Evolutionary conservation across 1,139 yeast species (phyloP), one percentile per base, ranked within the genome.

Genomic region (Tardiomyces digboiensis): DNA sequence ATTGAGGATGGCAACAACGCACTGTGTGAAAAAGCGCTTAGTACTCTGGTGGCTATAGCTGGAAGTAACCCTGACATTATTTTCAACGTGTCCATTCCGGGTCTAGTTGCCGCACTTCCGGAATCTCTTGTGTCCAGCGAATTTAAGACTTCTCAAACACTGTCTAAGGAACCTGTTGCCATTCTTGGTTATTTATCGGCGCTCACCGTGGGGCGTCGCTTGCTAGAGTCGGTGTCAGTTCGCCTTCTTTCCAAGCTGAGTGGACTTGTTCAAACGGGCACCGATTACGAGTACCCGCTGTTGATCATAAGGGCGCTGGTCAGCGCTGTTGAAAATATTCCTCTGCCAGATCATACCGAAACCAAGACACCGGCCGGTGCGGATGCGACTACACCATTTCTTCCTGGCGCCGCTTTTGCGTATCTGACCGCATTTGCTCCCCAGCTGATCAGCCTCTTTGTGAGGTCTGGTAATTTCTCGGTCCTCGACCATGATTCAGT

Each of bases 41-140:
- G 65, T 14, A 78, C 87, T 0, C 61, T 87, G 45, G 70, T 73
- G n/a, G 62, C 63, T 2, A 65, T 84, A 6, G 67, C 80, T 40
- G 55, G 58, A 36, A 52, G 55, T 2, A 61, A 71, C 44, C 70
- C 76, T 2, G 60, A 66, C 18, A 54, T 76, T 2, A 72, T 88
- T 1, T 62, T 80, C 23, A 82, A 78, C 29, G 69, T 74, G 6
- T 70, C 85, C 1, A 67, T 86, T 43, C 85, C 89, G 1, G 69
- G 68, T 23, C 65, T 88, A 44, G 60, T 86, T 36, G 67, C 75
- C 1, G 62, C 71, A 37, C 60, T 79, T 29, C 80, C 83, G 1
- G 37, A 33, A 3, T 5, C 37, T 10, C 19, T 14, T 8, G 19
- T 3, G 33, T 4, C 33, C 16, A 5, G 19, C 8, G 18, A 4